Evolutionary conservation across 495 filamentous ascomycete species (phyloP).

Genomic region (Cercophora scortea): DNA sequence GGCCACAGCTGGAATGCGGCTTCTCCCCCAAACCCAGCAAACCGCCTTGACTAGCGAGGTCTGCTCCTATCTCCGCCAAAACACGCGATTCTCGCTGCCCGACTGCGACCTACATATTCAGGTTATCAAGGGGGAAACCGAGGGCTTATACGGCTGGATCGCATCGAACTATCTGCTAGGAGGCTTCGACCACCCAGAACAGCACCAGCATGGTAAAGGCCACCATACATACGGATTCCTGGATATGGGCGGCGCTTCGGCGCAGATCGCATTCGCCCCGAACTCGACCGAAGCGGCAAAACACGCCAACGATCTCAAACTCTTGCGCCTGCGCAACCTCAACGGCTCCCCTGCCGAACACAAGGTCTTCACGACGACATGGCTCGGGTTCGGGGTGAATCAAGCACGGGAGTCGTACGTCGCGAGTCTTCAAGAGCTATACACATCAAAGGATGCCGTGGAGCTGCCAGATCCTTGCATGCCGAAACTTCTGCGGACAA

Average conservation of each 20-base stretch:
- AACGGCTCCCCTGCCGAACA: conserved; percentile 72
- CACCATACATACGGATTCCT: conserved; percentile 97
- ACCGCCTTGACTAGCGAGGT: conserved; percentile 65
- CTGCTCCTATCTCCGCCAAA: conserved; percentile 72
- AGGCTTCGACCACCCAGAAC: conserved; percentile 76
- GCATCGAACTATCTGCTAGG: conserved; percentile 95
- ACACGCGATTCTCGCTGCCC: conserved; percentile 77
- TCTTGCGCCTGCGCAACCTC: conserved; percentile 75
- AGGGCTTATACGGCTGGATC: conserved; percentile 97
- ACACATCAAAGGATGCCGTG: conserved; percentile 38
- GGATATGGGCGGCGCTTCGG: conserved; percentile 96
- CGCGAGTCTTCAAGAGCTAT: conserved; percentile 54
- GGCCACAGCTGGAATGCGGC: conserved; percentile 93
- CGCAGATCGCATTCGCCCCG: conserved; percentile 95
- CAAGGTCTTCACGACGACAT: conserved; percentile 87
- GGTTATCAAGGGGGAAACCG: conserved; percentile 93
- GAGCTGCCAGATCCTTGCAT: conserved; percentile 92
- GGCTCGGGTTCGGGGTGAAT: conserved; percentile 93
- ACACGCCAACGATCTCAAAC: conserved; percentile 81
- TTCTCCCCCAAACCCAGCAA: conserved; percentile 69
- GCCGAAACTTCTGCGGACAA: conserved; percentile 65
- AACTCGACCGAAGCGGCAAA: conserved; percentile 86
- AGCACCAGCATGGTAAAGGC: conserved; percentile 67
- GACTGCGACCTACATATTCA: conserved; percentile 89
- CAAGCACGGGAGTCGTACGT: conserved; percentile 81